Percentiles rank a stretch among this genome's conserved stretches.
Conservation (phyloP, 2,329 filamentous ascomycete species). For the Madurella fahalii region DNA sequence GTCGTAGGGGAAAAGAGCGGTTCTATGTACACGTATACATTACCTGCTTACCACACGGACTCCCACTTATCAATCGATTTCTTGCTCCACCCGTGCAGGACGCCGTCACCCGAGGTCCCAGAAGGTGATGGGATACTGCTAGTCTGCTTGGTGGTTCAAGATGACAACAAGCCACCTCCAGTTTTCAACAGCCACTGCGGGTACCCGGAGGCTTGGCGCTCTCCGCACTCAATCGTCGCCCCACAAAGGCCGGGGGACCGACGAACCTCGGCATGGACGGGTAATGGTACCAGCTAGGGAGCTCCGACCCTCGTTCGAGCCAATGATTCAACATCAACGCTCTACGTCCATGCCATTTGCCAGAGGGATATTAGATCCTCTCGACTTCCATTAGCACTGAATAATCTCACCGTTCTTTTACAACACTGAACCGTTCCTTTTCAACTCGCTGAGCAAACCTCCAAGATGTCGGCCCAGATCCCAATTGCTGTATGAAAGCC, state of each 20-base stretch:
- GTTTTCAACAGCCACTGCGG: conserved; percentile 8
- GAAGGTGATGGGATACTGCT: too few relatives aligned
- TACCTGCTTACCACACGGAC: too few relatives aligned
- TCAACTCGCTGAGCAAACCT: not conserved
- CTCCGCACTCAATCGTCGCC: not conserved
- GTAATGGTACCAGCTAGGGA: conserved; percentile 9
- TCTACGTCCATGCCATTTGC: not conserved
- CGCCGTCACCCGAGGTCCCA: too few relatives aligned
- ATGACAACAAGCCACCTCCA: conserved; percentile 12
- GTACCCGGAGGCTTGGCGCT: conserved; percentile 1
- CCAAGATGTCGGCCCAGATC: conserved; percentile 42
- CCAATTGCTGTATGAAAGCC: conserved; percentile 41
- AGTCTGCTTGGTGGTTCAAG: too few relatives aligned
- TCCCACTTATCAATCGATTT: too few relatives aligned
- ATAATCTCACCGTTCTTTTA: not conserved
- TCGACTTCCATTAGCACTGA: not conserved
- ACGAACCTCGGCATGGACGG: conserved; percentile 14
- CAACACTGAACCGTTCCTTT: not conserved
- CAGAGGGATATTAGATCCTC: not conserved
- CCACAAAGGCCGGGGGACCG: not conserved
- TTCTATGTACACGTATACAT: too few relatives aligned
- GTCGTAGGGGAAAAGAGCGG: too few relatives aligned
- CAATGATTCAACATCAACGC: conserved; percentile 10
- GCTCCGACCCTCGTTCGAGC: conserved; percentile 2
- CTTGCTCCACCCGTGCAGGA: too few relatives aligned